A percentile compares a stretch with the other conserved stretches of the same genome.
These are phyloP conservation scores for Sporothrix globosa DNA, from an alignment of 2,329 filamentous ascomycete genomes.

Conservation along the genomic window DNA sequence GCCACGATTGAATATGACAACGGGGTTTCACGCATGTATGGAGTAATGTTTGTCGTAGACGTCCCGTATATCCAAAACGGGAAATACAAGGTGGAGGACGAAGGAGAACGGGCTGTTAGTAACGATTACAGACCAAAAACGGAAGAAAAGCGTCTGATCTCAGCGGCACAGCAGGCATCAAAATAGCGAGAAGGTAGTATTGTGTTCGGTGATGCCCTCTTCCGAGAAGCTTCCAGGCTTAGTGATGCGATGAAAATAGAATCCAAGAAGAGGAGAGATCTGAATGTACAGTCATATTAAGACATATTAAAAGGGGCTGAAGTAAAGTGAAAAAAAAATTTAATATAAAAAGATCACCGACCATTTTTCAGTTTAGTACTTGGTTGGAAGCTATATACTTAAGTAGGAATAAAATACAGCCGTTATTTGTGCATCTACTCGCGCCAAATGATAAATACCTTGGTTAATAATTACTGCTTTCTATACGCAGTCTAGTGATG, in stretches of 20 bases:
- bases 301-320: not conserved
- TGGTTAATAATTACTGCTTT: too few species aligned
- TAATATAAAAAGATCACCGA: too few species aligned
- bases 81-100: not conserved
- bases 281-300: not conserved
- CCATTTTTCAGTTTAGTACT: too few species aligned
- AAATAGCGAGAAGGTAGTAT: not conserved
- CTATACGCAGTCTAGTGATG: too few species aligned
- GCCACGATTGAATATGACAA: not conserved
- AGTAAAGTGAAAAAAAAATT: too few species aligned
- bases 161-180: not conserved
- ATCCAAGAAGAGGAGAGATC: not conserved
- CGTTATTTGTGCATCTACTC: too few species aligned
- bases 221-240: not conserved
- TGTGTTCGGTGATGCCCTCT: not conserved
- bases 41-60: not conserved
- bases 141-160: conserved; percentile 15
- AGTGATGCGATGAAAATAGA: not conserved
- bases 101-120: not conserved
- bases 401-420: too few species aligned
- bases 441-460: too few species aligned
- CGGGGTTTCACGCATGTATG: not conserved
- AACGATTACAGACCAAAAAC: not conserved
- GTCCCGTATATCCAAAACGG: not conserved
- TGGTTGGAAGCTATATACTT: too few species aligned